These are phyloP conservation scores for Yamadazyma ubonensis DNA, from an alignment of 805 yeast species.

Conservation along the genomic window DNA sequence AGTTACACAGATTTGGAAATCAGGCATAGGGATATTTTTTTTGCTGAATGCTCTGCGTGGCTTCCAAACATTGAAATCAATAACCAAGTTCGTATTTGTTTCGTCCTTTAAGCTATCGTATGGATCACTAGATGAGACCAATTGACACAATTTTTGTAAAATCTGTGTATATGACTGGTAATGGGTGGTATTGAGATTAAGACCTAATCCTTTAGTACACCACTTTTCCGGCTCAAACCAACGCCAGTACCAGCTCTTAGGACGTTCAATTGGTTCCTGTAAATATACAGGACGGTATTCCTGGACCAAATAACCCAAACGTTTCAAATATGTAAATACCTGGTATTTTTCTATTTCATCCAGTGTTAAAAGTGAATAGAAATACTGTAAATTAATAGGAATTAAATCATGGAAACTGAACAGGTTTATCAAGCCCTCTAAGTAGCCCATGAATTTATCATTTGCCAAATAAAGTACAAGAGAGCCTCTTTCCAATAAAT, in stretches of 20 bases:
- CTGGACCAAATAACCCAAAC: conserved; percentile 72
- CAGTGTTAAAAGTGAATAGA: conserved; percentile 43
- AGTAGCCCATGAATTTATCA: conserved; percentile 20
- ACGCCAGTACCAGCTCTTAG: background rate
- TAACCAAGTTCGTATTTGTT: conserved; percentile 16
- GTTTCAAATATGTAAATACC: conserved; percentile 70
- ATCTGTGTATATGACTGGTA: conserved; percentile 9
- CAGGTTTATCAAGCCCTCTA: conserved; percentile 16
- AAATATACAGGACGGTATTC: conserved; percentile 14
- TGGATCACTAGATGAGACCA: conserved; percentile 5
- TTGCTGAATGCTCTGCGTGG: conserved; percentile 73
- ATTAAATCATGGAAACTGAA: conserved; percentile 25
- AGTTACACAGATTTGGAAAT: conserved; percentile 66
- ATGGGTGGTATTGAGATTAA: conserved; percentile 8
- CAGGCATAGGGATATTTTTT: conserved; percentile 66
- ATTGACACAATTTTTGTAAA: conserved; percentile 3
- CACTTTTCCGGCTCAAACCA: background rate
- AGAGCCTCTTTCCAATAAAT: conserved; percentile 77
- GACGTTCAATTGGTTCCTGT: background rate
- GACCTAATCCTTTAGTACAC: conserved; percentile 1
- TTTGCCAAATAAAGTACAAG: conserved; percentile 29
- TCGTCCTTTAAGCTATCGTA: conserved; percentile 1
- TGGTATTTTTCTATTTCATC: conserved; percentile 41
- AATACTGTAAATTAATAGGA: conserved; percentile 59
- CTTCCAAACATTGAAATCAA: conserved; percentile 77